Evolutionary conservation across 225 moss, liverwort and hornwort genomes (phyloP).

Genomic region (Polytrichum formosum): DNA sequence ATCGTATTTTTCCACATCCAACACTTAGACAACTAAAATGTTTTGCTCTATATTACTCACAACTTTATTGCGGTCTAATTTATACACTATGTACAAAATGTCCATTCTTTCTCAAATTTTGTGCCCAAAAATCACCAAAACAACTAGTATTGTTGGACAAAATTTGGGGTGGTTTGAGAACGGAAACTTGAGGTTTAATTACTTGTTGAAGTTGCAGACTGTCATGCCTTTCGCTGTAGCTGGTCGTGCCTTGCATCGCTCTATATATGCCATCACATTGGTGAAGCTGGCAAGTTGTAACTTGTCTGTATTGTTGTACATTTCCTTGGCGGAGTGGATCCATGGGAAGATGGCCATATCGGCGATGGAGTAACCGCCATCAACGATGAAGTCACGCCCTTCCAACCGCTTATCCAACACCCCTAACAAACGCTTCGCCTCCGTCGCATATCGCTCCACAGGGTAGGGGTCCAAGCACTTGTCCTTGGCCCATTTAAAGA

Average conservation of each 20-base stretch:
- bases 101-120: too few relatives aligned
- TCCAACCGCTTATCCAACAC: conserved; percentile 55
- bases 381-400: conserved; percentile 40
- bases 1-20: too few relatives aligned
- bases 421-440: conserved; percentile 39
- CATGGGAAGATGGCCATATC: conserved; percentile 57
- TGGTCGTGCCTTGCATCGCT: conserved; percentile 38
- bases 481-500: conserved; percentile 41
- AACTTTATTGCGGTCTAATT: too few relatives aligned
- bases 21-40: too few relatives aligned
- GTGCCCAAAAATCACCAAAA: too few relatives aligned
- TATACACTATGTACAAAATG: too few relatives aligned
- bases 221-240: conserved; percentile 35
- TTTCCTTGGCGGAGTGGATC: conserved; percentile 6
- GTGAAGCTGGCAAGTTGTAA: conserved; percentile 26
- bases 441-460: conserved; percentile 37
- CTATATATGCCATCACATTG: conserved; percentile 26
- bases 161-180: too few relatives aligned
- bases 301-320: conserved; percentile 2
- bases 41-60: too few relatives aligned
- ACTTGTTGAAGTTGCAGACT: conserved; percentile 10
- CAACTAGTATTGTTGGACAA: too few relatives aligned
- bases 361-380: conserved; percentile 49
- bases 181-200: too few relatives aligned
- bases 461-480: conserved; percentile 49